Conservation (phyloP, 202 grass and related monocot species). For the Zizania palustris region DNA sequence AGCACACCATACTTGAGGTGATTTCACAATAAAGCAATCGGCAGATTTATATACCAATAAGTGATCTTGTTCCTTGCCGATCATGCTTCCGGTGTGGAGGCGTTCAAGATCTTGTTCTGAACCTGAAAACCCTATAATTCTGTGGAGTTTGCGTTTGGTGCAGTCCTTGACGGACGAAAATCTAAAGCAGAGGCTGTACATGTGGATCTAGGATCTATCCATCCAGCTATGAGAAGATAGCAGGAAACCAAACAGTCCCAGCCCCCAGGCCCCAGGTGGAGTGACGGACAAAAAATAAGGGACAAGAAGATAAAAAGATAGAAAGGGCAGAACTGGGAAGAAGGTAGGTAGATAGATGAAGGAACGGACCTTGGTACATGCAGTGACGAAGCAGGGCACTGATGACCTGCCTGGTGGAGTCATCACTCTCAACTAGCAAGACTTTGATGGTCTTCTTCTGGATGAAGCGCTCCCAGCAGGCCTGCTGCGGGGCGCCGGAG, state of each 20-base stretch:
- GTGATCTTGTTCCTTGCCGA: not conserved
- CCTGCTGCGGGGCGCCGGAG: constrained; percentile 9
- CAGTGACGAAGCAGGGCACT: constrained; percentile 75
- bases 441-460: constrained; percentile 67
- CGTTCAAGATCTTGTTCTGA: not conserved
- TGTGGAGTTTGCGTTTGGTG: not conserved
- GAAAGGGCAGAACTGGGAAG: not conserved
- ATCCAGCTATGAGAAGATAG: not conserved
- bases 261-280: too few relatives aligned
- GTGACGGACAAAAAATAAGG: not conserved
- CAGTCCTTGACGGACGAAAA: not conserved
- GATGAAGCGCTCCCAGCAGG: constrained; percentile 72
- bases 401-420: constrained; percentile 75
- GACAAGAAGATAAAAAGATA: not conserved
- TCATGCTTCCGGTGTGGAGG: not conserved
- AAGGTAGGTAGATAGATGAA: constrained; percentile 3
- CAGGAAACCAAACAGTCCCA: not conserved
- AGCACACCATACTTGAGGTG: not conserved
- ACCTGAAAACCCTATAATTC: not conserved
- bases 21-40: not conserved
- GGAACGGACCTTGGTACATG: constrained; percentile 74
- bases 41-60: not conserved
- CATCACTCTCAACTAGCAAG: constrained; percentile 73
- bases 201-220: not conserved
- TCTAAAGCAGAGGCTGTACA: not conserved